Evolutionary conservation across 441 rosid genomes (phyloP).

Genomic region (Oxalis stricta): DNA sequence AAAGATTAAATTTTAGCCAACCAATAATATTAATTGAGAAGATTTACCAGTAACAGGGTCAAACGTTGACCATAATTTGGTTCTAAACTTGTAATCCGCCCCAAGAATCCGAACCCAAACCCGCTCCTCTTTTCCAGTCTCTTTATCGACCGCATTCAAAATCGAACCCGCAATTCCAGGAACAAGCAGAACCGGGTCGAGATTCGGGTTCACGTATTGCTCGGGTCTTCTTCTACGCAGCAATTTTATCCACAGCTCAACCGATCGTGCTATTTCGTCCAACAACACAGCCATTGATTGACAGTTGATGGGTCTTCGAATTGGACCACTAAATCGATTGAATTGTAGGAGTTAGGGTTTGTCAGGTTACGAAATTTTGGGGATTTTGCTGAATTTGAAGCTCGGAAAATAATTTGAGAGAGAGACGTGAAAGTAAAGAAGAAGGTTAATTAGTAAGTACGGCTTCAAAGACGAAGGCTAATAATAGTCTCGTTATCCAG

Average conservation of each 20-base stretch:
- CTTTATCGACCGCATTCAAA: constrained; percentile 55
- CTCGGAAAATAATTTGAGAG: background rate
- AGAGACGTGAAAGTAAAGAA: constrained; percentile 4
- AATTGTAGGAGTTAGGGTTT: background rate
- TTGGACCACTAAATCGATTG: background rate
- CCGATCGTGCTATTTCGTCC: constrained; percentile 57
- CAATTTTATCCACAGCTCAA: constrained; percentile 57
- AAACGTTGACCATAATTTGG: constrained; percentile 84
- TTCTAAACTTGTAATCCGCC: constrained; percentile 62
- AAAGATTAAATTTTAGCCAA: background rate
- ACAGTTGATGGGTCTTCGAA: background rate
- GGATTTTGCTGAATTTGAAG: too few species aligned
- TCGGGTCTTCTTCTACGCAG: constrained; percentile 32
- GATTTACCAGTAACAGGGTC: constrained; percentile 65
- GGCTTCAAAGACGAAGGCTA: background rate
- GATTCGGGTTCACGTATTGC: constrained; percentile 57
- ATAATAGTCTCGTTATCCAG: too few species aligned
- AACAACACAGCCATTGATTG: constrained; percentile 43
- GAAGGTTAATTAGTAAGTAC: background rate
- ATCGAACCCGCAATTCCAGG: constrained; percentile 92
- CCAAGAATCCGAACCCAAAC: constrained; percentile 85
- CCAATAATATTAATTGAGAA: background rate
- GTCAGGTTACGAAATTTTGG: too few species aligned
- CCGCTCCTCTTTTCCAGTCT: constrained; percentile 45
- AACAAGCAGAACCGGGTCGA: constrained; percentile 85